phyloP scores from a whole-genome alignment of 805 yeast genomes.

The Suhomyces prunicola region DNA sequence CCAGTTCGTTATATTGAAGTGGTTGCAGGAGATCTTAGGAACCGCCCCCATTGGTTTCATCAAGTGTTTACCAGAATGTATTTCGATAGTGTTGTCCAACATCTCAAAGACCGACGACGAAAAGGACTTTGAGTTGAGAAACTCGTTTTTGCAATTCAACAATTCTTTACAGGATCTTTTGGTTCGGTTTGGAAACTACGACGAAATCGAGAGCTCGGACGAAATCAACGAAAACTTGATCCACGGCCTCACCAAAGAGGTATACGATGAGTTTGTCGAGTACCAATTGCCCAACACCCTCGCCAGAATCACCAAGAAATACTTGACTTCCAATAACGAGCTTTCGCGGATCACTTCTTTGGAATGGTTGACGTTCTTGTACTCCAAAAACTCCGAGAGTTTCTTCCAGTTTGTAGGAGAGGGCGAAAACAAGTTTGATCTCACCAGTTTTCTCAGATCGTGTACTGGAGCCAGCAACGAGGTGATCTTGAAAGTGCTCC shows the following conservation, averaged over 20 bases:
- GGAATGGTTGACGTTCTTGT: conserved; percentile 86
- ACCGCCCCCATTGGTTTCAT: conserved; percentile 75
- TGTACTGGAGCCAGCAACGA: conserved; percentile 66
- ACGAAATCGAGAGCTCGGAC: conserved; percentile 22
- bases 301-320: conserved; percentile 66
- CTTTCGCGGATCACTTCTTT: conserved; percentile 78
- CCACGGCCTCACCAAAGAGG: conserved; percentile 39
- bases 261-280: conserved; percentile 40
- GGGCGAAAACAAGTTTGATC: conserved; percentile 46
- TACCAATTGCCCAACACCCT: conserved; percentile 50
- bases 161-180: conserved; percentile 31
- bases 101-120: conserved; percentile 34
- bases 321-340: conserved; percentile 50
- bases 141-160: conserved; percentile 35
- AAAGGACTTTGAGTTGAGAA: conserved; percentile 35
- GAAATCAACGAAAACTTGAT: conserved; percentile 53
- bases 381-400: conserved; percentile 51
- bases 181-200: conserved; percentile 27
- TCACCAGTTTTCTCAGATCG: conserved; percentile 74
- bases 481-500: conserved; percentile 71
- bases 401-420: conserved; percentile 25
- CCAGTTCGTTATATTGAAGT: conserved; percentile 72
- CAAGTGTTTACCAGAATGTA: conserved; percentile 68
- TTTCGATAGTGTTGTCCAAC: conserved; percentile 58
- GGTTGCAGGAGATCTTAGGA: conserved; percentile 74